These are phyloP conservation scores for Aaosphaeria arxii DNA, from an alignment of 2,329 filamentous ascomycete genomes.

Conservation along the genomic window DNA sequence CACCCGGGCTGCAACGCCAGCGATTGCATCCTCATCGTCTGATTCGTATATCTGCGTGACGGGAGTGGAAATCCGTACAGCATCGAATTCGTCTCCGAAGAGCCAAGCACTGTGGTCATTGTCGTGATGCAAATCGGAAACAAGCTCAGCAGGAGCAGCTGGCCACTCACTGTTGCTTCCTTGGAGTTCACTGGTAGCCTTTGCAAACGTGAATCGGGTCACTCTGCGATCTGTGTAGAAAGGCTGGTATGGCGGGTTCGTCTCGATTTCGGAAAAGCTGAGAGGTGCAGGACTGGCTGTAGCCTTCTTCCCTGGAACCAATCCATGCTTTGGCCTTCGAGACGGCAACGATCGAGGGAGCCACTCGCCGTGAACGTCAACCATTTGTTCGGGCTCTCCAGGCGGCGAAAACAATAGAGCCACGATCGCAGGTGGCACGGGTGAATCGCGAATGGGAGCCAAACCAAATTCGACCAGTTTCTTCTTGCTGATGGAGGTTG, in stretches of 20 bases:
- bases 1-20: constrained; percentile 46
- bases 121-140: constrained; percentile 31
- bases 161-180: constrained; percentile 24
- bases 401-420: constrained; percentile 28
- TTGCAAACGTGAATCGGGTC: constrained; percentile 66
- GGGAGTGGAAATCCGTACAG: constrained; percentile 45
- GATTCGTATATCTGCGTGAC: constrained; percentile 32
- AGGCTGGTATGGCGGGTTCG: constrained; percentile 90
- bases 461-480: constrained; percentile 67
- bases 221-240: constrained; percentile 91
- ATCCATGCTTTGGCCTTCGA: constrained; percentile 14
- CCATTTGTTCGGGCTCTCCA: constrained; percentile 18
- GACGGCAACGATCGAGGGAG: constrained; percentile 27
- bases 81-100: constrained; percentile 51
- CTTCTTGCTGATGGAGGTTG: constrained; percentile 48
- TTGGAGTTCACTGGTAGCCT: constrained; percentile 16
- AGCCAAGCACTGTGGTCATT: constrained; percentile 46
- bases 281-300: constrained; percentile 45
- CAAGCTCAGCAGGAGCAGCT: constrained; percentile 12
- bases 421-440: constrained; percentile 31
- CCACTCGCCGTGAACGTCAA: constrained; percentile 34
- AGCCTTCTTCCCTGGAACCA: constrained; percentile 6
- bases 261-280: constrained; percentile 83
- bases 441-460: constrained; percentile 59
- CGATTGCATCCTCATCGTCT: constrained; percentile 43